Conservation (phyloP, 805 yeast genomes). For the Citeromyces nyonsensis region DNA sequence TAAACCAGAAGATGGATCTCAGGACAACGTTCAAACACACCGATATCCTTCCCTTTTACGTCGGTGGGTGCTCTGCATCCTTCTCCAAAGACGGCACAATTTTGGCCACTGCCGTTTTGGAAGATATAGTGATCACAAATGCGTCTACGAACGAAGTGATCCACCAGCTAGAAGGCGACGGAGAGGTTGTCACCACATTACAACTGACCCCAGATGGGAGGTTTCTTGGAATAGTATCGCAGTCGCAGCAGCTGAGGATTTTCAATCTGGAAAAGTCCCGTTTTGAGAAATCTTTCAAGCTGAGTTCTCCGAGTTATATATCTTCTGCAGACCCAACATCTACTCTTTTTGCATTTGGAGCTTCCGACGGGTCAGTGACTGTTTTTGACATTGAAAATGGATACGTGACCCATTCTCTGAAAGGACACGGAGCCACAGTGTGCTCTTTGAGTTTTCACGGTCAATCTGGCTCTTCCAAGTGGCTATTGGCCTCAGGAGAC, state of each 20-base stretch:
- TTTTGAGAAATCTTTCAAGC: constrained; percentile 34
- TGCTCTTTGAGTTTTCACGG: constrained; percentile 68
- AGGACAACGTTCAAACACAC: constrained; percentile 25
- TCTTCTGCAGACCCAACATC: constrained; percentile 68
- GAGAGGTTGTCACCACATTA: constrained; percentile 61
- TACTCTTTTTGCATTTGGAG: constrained; percentile 82
- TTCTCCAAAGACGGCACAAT: constrained; percentile 44
- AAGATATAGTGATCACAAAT: constrained; percentile 60
- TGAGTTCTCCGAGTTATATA: constrained; percentile 73
- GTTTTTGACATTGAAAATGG: constrained; percentile 90
- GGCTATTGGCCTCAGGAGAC: constrained; percentile 70
- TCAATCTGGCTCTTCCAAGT: constrained; percentile 43
- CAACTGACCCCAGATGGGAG: constrained; percentile 65
- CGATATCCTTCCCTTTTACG: constrained; percentile 68
- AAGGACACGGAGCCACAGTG: constrained; percentile 87
- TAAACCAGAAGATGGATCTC: constrained; percentile 4
- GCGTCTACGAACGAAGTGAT: constrained; percentile 38
- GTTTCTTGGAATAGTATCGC: constrained; percentile 58
- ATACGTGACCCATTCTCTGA: constrained; percentile 73
- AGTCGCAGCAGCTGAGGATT: constrained; percentile 68
- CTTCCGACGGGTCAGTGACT: constrained; percentile 83
- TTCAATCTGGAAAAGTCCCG: constrained; percentile 27
- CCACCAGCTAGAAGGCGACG: constrained; percentile 69
- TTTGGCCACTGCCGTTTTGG: constrained; percentile 70
- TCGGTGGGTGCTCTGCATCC: constrained; percentile 71